Percentiles rank a stretch among this genome's conserved stretches.
Evolutionary conservation across 306 rosid genomes (phyloP).

Genomic region (Trichosanthes truncata): DNA sequence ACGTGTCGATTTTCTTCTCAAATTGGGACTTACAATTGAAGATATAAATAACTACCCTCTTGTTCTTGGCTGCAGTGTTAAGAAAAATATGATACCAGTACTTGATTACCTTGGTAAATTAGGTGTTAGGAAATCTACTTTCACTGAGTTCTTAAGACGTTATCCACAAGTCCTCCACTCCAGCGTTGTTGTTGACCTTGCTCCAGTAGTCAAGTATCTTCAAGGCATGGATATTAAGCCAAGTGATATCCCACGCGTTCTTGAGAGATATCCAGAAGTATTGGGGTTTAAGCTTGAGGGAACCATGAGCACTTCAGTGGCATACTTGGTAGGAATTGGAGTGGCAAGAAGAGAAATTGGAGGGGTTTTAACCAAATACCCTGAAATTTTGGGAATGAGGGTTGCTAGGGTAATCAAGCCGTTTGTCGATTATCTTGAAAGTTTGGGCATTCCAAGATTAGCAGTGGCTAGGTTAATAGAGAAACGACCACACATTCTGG

Average conservation of each 20-base stretch:
- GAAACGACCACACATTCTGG: constrained; percentile 75
- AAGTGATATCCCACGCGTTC: constrained; percentile 65
- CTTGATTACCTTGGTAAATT: constrained; percentile 92
- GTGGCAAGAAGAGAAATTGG: constrained; percentile 89
- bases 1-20: constrained; percentile 84
- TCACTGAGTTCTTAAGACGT: constrained; percentile 68
- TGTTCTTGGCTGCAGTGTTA: constrained; percentile 95
- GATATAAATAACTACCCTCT: constrained; percentile 91
- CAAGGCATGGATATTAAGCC: constrained; percentile 91
- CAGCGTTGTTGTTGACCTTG: constrained; percentile 89
- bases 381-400: constrained; percentile 92
- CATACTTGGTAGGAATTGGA: constrained; percentile 85
- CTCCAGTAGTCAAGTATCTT: constrained; percentile 78
- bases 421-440: constrained; percentile 74
- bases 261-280: constrained; percentile 85
- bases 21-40: constrained; percentile 68
- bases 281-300: constrained; percentile 96
- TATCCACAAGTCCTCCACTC: constrained; percentile 96
- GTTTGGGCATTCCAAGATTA: constrained; percentile 76
- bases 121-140: constrained; percentile 78
- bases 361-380: constrained; percentile 67
- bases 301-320: constrained; percentile 96
- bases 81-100: constrained; percentile 98
- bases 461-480: constrained; percentile 90
- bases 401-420: constrained; percentile 88